phyloP scores from a whole-genome alignment of 257 asterid genomes.

The Apocynum venetum region DNA sequence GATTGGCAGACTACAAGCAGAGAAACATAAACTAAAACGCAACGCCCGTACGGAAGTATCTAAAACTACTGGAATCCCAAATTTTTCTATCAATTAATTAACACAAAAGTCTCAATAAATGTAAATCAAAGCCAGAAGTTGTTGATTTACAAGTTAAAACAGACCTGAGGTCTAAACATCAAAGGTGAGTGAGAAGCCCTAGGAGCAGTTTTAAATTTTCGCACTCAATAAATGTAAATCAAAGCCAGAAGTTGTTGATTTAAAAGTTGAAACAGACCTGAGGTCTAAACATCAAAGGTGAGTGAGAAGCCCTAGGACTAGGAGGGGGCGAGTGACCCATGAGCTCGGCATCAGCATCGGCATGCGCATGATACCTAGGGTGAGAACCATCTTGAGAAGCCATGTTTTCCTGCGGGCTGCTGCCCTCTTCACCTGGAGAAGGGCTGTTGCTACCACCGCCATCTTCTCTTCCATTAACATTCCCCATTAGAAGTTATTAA shows the following conservation, averaged over 20 bases:
- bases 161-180: constrained; percentile 41
- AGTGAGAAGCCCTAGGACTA: constrained; percentile 85
- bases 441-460: constrained; percentile 44
- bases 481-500: constrained; percentile 50
- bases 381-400: constrained; percentile 40
- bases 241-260: neutral
- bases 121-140: neutral
- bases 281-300: constrained; percentile 86
- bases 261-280: constrained; percentile 46
- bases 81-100: neutral
- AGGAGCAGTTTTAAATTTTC: neutral
- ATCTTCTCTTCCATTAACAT: constrained; percentile 86
- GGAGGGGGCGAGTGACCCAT: constrained; percentile 90
- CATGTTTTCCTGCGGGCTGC: constrained; percentile 41
- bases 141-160: constrained; percentile 4
- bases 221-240: neutral
- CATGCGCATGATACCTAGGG: constrained; percentile 21
- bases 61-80: neutral
- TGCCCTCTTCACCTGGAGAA: constrained; percentile 40
- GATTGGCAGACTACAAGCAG: constrained; percentile 17
- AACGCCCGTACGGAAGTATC: neutral
- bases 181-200: too few species aligned
- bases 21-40: neutral
- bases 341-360: constrained; percentile 37
- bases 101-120: neutral